Conservation (phyloP, 176 grass and related monocot genomes). For the Phragmites australis region DNA sequence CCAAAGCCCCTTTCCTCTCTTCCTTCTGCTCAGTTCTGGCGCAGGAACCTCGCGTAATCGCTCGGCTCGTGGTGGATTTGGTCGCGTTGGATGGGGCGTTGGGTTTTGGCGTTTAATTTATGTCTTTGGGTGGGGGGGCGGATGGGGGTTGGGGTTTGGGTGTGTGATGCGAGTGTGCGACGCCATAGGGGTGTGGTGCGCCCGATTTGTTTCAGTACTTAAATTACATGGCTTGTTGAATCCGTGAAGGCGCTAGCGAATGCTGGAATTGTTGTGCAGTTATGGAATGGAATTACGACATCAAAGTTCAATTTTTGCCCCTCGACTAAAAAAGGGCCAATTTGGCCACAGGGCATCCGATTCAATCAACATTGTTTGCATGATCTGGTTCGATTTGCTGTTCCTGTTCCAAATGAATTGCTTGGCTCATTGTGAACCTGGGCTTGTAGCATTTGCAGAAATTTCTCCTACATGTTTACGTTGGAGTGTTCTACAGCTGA, state of each 20-base stretch:
- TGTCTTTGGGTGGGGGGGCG: neutral
- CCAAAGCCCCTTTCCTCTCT: neutral
- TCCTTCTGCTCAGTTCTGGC: neutral
- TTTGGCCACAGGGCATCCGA: neutral
- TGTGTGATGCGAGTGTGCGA: constrained; percentile 19
- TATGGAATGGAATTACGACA: neutral
- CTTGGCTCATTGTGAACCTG: neutral
- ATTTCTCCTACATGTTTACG: neutral
- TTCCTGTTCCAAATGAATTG: neutral
- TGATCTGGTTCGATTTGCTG: neutral
- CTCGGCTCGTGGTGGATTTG: neutral
- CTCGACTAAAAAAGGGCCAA: neutral
- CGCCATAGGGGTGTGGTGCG: neutral
- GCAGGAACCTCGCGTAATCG: constrained; percentile 11
- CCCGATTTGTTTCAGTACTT: constrained; percentile 33
- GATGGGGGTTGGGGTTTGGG: neutral
- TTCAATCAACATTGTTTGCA: neutral
- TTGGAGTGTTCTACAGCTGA: neutral
- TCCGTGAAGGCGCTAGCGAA: neutral
- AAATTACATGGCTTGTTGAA: neutral
- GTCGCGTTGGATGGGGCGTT: neutral
- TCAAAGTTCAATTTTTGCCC: neutral
- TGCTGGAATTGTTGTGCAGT: neutral
- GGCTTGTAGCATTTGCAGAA: neutral
- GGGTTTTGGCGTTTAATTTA: neutral